Evolutionary conservation across 192 early-diverging fungal genomes (phyloP).

Genomic region (Haplosporangium gracile): DNA sequence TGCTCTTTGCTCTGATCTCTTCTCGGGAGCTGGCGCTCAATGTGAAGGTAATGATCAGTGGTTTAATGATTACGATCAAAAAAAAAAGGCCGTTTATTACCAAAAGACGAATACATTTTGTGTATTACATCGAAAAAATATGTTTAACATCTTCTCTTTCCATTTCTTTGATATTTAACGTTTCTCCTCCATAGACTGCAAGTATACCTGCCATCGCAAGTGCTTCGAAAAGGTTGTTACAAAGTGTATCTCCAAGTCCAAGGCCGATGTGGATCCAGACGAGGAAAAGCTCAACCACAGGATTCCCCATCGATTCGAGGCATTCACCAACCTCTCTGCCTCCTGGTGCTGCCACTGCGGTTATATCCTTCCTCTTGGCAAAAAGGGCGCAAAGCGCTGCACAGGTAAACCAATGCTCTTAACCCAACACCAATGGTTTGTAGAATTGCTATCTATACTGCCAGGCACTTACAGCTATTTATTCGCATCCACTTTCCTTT

Average conservation of each 20-base stretch:
- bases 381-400: constrained; percentile 67
- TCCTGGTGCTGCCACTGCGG: constrained; percentile 99
- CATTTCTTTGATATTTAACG: constrained; percentile 9
- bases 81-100: background rate
- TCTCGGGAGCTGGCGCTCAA: constrained; percentile 91
- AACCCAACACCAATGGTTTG: background rate
- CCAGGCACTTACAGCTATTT: background rate
- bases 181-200: constrained; percentile 75
- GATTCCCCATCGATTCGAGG: constrained; percentile 97
- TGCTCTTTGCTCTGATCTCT: constrained; percentile 94
- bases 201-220: constrained; percentile 93
- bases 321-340: constrained; percentile 83
- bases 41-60: constrained; percentile 80
- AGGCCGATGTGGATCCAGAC: constrained; percentile 75
- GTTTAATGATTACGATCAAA: too few species aligned
- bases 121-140: too few species aligned
- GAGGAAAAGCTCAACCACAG: constrained; percentile 86
- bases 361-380: constrained; percentile 92
- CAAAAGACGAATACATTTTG: background rate
- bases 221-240: constrained; percentile 88
- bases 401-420: constrained; percentile 51
- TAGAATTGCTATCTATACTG: background rate
- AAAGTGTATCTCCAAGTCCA: constrained; percentile 87
- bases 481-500: constrained; percentile 25
- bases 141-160: background rate